phyloP scores from a whole-genome alignment of 768 basidiomycete genomes.

The Calvatia gigantea region DNA sequence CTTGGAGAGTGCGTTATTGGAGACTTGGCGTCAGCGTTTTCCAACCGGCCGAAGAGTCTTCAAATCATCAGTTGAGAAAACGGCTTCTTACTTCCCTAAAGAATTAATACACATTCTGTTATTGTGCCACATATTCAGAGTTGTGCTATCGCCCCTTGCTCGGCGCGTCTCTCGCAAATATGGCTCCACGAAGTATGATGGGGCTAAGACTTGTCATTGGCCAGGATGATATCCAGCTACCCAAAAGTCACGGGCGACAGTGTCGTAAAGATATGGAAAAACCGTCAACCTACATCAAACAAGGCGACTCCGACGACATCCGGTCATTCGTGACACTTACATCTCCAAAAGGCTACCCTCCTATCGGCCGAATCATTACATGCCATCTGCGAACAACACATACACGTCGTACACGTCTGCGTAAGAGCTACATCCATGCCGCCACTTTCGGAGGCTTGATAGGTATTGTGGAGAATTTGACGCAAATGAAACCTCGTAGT shows the following conservation, averaged over 20 bases:
- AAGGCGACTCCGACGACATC: not conserved
- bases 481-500: not conserved
- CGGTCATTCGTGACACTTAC: not conserved
- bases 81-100: not conserved
- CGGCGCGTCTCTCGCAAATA: no score
- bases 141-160: no score
- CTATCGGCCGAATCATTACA: not conserved
- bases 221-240: no score
- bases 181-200: no score
- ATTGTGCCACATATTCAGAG: no score
- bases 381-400: not conserved
- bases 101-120: no score
- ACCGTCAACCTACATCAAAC: not conserved
- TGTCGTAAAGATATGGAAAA: not conserved
- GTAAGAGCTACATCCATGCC: not conserved
- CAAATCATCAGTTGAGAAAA: not conserved
- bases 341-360: conserved; percentile 3
- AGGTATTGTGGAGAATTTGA: not conserved
- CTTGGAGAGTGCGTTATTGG: not conserved
- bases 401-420: not conserved
- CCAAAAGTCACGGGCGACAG: no score
- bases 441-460: not conserved
- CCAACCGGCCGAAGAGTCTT: conserved; percentile 1
- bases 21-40: not conserved
- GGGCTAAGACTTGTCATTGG: no score